Evolutionary conservation across 495 filamentous ascomycete genomes (phyloP).

Genomic region (Penicillium paxilli): DNA sequence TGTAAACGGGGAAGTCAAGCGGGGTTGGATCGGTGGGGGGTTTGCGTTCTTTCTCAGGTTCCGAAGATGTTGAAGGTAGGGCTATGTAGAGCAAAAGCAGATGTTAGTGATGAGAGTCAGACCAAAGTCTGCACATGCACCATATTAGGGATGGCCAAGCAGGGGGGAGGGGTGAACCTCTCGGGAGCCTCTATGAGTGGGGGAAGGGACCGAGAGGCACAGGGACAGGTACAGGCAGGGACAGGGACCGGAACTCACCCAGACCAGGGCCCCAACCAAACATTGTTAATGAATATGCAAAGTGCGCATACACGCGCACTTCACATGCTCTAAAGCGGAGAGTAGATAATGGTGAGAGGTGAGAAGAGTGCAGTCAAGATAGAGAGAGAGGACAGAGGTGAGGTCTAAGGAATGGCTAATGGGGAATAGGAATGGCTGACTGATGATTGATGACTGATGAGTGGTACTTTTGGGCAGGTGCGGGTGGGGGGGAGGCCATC

Average conservation of each 20-base stretch:
- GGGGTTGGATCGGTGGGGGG: conserved; percentile 48
- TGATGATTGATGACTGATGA: too few relatives aligned
- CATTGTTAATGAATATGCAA: conserved; percentile 21
- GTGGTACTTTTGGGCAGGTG: background rate
- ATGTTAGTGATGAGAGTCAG: background rate
- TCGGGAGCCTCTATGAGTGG: too few relatives aligned
- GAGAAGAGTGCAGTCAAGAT: background rate
- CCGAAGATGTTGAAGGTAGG: conserved; percentile 34
- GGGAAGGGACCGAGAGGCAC: background rate
- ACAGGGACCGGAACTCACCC: conserved; percentile 25
- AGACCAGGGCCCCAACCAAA: conserved; percentile 41
- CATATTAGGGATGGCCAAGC: background rate
- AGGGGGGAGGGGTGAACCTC: background rate
- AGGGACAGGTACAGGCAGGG: background rate
- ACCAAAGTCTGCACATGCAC: background rate
- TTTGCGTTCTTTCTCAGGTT: conserved; percentile 43
- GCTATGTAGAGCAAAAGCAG: conserved; percentile 18
- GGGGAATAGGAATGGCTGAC: too few relatives aligned
- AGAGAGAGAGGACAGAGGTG: too few relatives aligned
- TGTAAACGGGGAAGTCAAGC: conserved; percentile 51
- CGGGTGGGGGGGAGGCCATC: background rate
- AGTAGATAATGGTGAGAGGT: conserved; percentile 1
- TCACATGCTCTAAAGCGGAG: conserved; percentile 14
- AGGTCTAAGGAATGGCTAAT: too few relatives aligned
- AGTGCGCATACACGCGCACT: background rate